Evolutionary conservation across 768 basidiomycete species (phyloP), one percentile per base, ranked within the genome.

Genomic region (Leccinum arenicola): DNA sequence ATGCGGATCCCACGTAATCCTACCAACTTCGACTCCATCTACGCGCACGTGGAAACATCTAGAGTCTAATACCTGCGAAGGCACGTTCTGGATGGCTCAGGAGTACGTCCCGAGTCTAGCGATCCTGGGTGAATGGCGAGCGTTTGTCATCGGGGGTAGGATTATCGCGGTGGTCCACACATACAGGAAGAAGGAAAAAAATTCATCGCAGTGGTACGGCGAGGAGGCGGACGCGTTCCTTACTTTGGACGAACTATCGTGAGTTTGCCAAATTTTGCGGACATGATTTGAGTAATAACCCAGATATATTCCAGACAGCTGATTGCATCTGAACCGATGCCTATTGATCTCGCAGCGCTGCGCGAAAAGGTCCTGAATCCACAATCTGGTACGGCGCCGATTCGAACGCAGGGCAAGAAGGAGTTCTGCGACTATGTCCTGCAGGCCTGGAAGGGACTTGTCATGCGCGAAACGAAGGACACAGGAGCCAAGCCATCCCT

Each of bases 21-120:
- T 59, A 50, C 50, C 15, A 12, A 27, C 21, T 11, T 25, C 12
- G 25, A 14, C 4, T 2, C 8, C 48, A 6, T 8, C 6, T 4
- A 12, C 2, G 15, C 15, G 48, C 14, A 50, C 50, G 0, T 50
- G 50, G 50, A 21, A 6, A 14, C 6, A 3, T n/a, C 50, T 50
- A 0, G 29, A 29, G 4, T 17, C 35, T 35, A 5, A 50, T 17
- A 31, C 9, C 3, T 9, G 29, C 9, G 17, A 31, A 3, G 27
- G 27, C 7, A 31, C 29, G 12, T 54, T 62, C 9, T 62, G 55
- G 61, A 50, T 59, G 51, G 25, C 55, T 0, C 58, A 60, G 35
- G 61, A 57, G 5, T 60, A 63, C 14, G 47, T 63, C 0, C 10
- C 2, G 0, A 60, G 56, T 21, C 10, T 61, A 4, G 25, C 7